Conservation (phyloP, 495 filamentous ascomycete species). For the Polyplosphaeria fusca region DNA sequence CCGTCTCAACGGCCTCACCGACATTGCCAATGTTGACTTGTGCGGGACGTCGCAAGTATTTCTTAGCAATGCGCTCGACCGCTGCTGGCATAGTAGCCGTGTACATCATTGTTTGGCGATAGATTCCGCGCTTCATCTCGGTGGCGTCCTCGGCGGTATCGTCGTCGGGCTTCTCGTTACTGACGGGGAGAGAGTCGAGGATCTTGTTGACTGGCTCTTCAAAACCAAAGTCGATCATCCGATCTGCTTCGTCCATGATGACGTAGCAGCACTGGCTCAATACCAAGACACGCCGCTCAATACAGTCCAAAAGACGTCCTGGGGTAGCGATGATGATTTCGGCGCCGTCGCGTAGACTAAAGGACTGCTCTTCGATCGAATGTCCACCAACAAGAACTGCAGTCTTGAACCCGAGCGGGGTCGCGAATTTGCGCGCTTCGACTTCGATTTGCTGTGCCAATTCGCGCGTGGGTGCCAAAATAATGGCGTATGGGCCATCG, state of each 20-base stretch:
- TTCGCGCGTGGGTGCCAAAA: slow-evolving; percentile 97
- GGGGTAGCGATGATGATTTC: slow-evolving; percentile 99
- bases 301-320: slow-evolving; percentile 93
- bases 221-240: slow-evolving; percentile 98
- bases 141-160: slow-evolving; percentile 41
- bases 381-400: slow-evolving; percentile 98
- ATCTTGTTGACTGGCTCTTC: slow-evolving; percentile 98
- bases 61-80: slow-evolving; percentile 92
- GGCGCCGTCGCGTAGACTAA: slow-evolving; percentile 87
- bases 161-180: background rate
- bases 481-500: slow-evolving; percentile 93
- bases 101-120: slow-evolving; percentile 99
- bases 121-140: slow-evolving; percentile 81
- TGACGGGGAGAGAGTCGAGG: slow-evolving; percentile 75
- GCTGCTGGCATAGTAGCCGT: slow-evolving; percentile 95
- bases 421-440: slow-evolving; percentile 91
- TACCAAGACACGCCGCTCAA: slow-evolving; percentile 88
- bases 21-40: slow-evolving; percentile 93
- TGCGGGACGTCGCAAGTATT: slow-evolving; percentile 90
- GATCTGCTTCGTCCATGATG: slow-evolving; percentile 97
- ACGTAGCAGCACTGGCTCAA: slow-evolving; percentile 96
- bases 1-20: slow-evolving; percentile 97
- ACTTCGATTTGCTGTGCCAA: slow-evolving; percentile 96
- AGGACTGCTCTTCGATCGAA: slow-evolving; percentile 90
- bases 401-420: slow-evolving; percentile 87